A percentile compares a stretch with the other conserved stretches of the same genome.
Evolutionary conservation across 495 filamentous ascomycete species (phyloP).

Genomic region (Geoglossum glabrum): DNA sequence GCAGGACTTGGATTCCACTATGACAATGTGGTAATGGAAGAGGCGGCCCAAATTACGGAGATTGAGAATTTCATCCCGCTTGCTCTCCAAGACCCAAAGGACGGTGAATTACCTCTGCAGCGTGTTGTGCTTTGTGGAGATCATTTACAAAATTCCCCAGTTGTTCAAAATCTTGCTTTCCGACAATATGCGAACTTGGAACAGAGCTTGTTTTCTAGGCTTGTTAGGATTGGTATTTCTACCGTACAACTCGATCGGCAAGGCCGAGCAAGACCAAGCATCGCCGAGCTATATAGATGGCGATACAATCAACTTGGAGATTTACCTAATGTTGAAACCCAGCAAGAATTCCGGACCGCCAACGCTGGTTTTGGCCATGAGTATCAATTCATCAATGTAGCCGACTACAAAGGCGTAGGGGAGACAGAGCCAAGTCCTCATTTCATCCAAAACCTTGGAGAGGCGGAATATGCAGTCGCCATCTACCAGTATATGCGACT

Average conservation of each 20-base stretch:
- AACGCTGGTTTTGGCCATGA: conserved; percentile 88
- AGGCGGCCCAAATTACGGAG: conserved; percentile 94
- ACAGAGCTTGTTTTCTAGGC: conserved; percentile 79
- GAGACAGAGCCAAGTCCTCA: conserved; percentile 86
- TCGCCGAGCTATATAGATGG: conserved; percentile 86
- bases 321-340: conserved; percentile 47
- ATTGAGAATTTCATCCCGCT: conserved; percentile 92
- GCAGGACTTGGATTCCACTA: conserved; percentile 83
- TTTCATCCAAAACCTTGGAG: conserved; percentile 91
- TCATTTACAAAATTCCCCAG: conserved; percentile 88
- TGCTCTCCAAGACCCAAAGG: conserved; percentile 63
- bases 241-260: conserved; percentile 80
- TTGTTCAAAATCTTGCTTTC: conserved; percentile 92
- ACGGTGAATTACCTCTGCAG: conserved; percentile 56
- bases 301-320: conserved; percentile 68
- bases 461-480: conserved; percentile 92
- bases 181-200: conserved; percentile 89
- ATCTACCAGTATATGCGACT: conserved; percentile 96
- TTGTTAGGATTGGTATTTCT: conserved; percentile 79
- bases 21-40: conserved; percentile 97
- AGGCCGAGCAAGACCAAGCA: conserved; percentile 67
- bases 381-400: conserved; percentile 93
- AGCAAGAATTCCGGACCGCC: conserved; percentile 52
- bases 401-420: conserved; percentile 78
- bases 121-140: conserved; percentile 85